Evolutionary conservation across 148 eudicot species (phyloP).

Genomic region (Oxyria digyna): DNA sequence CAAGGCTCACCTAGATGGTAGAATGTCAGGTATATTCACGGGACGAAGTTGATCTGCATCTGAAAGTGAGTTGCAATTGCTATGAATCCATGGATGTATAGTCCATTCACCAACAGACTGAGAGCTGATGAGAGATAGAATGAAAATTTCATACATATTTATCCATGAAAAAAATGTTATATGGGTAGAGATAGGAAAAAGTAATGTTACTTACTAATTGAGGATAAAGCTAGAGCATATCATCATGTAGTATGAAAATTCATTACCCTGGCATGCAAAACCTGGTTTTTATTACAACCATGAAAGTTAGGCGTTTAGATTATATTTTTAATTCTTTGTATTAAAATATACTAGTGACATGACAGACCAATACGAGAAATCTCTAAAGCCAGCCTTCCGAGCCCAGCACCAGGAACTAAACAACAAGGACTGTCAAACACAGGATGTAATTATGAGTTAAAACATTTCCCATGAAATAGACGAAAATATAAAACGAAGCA

Average conservation of each 20-base stretch:
- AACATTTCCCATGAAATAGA: neutral
- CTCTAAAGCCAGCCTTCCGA: conserved; percentile 95
- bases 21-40: conserved; percentile 78
- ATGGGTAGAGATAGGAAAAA: neutral
- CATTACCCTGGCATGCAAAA: conserved; percentile 86
- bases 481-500: neutral
- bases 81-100: conserved; percentile 95
- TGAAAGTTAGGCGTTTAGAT: conserved; percentile 11
- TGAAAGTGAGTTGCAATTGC: conserved; percentile 82
- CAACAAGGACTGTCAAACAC: conserved; percentile 55
- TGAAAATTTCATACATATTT: neutral
- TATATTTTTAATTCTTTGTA: conserved; percentile 8
- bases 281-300: conserved; percentile 29
- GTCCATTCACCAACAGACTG: conserved; percentile 71
- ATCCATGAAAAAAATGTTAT: neutral
- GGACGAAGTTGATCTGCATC: conserved; percentile 93
- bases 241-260: conserved; percentile 99
- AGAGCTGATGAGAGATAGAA: conserved; percentile 30
- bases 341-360: neutral
- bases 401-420: conserved; percentile 99
- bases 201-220: conserved; percentile 52
- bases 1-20: conserved; percentile 70
- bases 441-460: conserved; percentile 3
- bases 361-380: conserved; percentile 79
- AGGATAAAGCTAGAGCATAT: conserved; percentile 94